These are phyloP conservation scores for Plasmodium relictum DNA, from an alignment of 169 alveolate species.

Conservation along the genomic window DNA sequence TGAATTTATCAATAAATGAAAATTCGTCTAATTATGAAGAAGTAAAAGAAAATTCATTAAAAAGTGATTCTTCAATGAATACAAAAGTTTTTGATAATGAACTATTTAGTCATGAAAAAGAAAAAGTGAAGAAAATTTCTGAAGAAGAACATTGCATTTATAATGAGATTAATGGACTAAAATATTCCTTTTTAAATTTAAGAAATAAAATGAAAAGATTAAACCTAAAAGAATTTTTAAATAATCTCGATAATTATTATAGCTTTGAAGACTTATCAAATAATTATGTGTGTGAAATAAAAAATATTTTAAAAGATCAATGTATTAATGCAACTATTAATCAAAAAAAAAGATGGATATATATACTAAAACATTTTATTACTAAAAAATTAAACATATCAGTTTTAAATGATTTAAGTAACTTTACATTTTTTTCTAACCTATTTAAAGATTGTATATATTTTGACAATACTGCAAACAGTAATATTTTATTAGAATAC, in stretches of 20 bases:
- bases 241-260: slow-evolving; percentile 17
- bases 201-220: slow-evolving; percentile 28
- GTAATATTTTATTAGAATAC: slow-evolving; percentile 15
- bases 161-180: slow-evolving; percentile 16
- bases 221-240: slow-evolving; percentile 28
- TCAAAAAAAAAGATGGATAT: slow-evolving; percentile 77
- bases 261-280: slow-evolving; percentile 74
- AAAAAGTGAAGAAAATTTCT: background rate
- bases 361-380: slow-evolving; percentile 70
- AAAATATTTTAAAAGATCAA: slow-evolving; percentile 48
- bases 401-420: slow-evolving; percentile 17
- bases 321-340: slow-evolving; percentile 45
- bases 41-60: background rate
- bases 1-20: too few relatives aligned
- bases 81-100: background rate
- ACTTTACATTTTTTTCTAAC: slow-evolving; percentile 39
- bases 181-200: background rate
- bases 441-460: slow-evolving; percentile 21
- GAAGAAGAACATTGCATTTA: slow-evolving; percentile 11
- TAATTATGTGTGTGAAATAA: slow-evolving; percentile 43
- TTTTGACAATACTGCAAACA: slow-evolving; percentile 5
- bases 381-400: slow-evolving; percentile 48
- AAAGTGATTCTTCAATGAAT: background rate
- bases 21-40: background rate
- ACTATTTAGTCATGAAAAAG: background rate